A percentile compares a stretch with the other conserved stretches of the same genome.
Evolutionary conservation across 1,139 yeast species (phyloP).

Genomic region (Pichia inconspicua): DNA sequence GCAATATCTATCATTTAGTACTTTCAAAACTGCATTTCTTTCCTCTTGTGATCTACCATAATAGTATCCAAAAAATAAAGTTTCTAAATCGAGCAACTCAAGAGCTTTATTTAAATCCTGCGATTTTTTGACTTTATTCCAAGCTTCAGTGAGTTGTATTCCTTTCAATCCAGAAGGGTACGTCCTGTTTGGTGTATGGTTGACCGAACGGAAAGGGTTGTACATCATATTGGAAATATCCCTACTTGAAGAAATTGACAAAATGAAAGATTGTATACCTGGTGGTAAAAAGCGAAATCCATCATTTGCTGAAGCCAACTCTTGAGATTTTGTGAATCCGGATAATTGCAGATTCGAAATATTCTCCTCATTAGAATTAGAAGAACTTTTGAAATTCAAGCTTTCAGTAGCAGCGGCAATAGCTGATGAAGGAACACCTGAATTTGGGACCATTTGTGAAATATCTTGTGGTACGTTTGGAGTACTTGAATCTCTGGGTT

Average conservation of each 20-base stretch:
- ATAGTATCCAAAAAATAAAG: conserved; percentile 53
- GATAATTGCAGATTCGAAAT: conserved; percentile 12
- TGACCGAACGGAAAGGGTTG: conserved; percentile 29
- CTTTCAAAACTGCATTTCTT: conserved; percentile 27
- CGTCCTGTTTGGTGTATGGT: conserved; percentile 21
- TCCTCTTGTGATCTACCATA: conserved; percentile 49
- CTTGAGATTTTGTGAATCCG: conserved; percentile 12
- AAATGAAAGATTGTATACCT: conserved; percentile 60
- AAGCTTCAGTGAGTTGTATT: conserved; percentile 29
- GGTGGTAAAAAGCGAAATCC: conserved; percentile 50
- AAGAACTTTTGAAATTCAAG: background rate
- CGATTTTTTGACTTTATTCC: conserved; percentile 44
- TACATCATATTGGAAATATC: conserved; percentile 18
- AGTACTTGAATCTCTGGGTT: conserved; percentile 21
- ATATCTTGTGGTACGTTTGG: background rate
- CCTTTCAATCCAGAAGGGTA: conserved; percentile 29
- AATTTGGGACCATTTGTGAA: background rate
- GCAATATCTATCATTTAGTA: conserved; percentile 32
- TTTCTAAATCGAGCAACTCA: conserved; percentile 36
- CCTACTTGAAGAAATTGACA: conserved; percentile 43
- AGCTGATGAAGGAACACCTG: conserved; percentile 6
- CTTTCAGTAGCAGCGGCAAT: conserved; percentile 10
- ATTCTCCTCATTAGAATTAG: conserved; percentile 19
- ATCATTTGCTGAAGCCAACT: conserved; percentile 7
- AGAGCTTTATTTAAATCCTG: conserved; percentile 28